These are phyloP conservation scores for Xylaria intraflava DNA, from an alignment of 495 filamentous ascomycete species.

Conservation along the genomic window DNA sequence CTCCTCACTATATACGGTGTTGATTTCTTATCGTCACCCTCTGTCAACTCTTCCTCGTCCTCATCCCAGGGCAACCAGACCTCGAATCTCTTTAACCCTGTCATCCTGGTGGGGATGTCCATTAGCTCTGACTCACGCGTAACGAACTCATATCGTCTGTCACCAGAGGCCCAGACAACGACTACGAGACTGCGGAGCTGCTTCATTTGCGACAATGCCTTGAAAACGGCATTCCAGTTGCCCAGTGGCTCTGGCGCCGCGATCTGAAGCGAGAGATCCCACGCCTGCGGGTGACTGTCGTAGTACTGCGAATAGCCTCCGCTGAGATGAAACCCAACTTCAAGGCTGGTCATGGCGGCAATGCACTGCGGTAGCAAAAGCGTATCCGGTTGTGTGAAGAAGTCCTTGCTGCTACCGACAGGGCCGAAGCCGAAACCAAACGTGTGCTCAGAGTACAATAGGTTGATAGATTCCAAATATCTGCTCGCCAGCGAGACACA, in stretches of 20 bases:
- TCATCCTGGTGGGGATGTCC: conserved; percentile 8
- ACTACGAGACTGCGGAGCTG: conserved; percentile 7
- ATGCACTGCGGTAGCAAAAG: conserved; percentile 9
- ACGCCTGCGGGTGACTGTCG: conserved; percentile 9
- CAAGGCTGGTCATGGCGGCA: conserved; percentile 11
- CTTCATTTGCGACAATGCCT: conserved; percentile 6
- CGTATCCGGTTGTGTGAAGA: conserved; percentile 10
- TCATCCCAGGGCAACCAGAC: conserved; percentile 13
- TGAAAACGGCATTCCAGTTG: conserved; percentile 11
- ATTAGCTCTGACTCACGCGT: conserved; percentile 7
- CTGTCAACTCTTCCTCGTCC: background rate
- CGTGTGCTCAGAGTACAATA: conserved; percentile 10
- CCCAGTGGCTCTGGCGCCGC: conserved; percentile 2
- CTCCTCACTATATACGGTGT: conserved; percentile 6
- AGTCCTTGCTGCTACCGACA: conserved; percentile 3
- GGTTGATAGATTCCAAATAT: conserved; percentile 11
- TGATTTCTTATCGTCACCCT: background rate
- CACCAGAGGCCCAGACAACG: conserved; percentile 11
- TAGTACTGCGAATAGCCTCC: conserved; percentile 12
- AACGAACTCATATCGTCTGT: conserved; percentile 9
- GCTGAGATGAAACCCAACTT: conserved; percentile 12
- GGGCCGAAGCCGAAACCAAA: conserved; percentile 12
- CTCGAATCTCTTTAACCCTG: conserved; percentile 8
- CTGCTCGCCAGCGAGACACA: background rate
- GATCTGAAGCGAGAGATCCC: conserved; percentile 9